Evolutionary conservation across 306 rosid species (phyloP).

Genomic region (Trichosanthes truncata): DNA sequence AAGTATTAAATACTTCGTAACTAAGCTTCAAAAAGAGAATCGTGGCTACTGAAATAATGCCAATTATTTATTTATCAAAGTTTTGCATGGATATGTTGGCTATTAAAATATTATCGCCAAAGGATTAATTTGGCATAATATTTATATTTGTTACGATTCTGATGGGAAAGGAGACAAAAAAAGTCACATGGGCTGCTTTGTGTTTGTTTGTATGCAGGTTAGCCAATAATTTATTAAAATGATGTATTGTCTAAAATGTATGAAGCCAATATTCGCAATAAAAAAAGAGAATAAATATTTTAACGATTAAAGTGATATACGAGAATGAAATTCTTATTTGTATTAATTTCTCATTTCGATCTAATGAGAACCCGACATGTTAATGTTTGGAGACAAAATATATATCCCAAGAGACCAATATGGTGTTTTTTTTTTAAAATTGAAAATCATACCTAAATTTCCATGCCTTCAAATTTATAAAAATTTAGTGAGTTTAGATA

Average conservation of each 20-base stretch:
- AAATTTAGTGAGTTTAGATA: neutral
- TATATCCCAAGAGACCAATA: neutral
- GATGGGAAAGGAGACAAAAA: neutral
- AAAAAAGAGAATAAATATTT: neutral
- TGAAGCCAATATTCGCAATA: neutral
- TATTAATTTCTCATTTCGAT: neutral
- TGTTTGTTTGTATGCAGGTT: neutral
- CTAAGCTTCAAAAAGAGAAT: conserved; percentile 2
- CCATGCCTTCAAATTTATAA: neutral
- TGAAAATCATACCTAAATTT: neutral
- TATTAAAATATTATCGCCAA: neutral
- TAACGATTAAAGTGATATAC: neutral
- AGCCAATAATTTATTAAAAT: neutral
- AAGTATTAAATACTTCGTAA: neutral
- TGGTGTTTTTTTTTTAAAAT: neutral
- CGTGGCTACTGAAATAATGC: neutral
- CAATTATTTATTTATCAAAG: neutral
- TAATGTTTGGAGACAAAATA: neutral
- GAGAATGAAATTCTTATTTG: neutral
- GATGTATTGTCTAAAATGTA: neutral
- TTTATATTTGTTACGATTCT: neutral
- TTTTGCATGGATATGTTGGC: neutral
- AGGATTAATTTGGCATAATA: neutral
- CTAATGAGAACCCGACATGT: neutral
- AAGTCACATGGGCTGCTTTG: conserved; percentile 3